A percentile compares a stretch with the other conserved stretches of the same genome.
phyloP scores from a whole-genome alignment of 1,284 basidiomycete genomes.

The Ceratobasidium sp. region DNA sequence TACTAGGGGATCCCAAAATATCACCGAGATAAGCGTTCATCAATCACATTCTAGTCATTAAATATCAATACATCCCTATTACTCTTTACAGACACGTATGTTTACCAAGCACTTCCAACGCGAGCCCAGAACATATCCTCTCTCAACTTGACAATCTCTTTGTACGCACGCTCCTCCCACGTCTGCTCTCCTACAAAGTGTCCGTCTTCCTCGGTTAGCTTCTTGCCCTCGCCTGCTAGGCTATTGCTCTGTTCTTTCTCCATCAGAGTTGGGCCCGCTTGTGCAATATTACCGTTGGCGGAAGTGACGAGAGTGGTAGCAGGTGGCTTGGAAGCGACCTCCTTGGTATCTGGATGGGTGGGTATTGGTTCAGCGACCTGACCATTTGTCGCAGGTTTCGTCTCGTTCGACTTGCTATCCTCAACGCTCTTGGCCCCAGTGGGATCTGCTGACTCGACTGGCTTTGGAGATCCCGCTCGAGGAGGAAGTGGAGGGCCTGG shows the following conservation, averaged over 20 bases:
- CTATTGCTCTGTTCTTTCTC: constrained; percentile 3
- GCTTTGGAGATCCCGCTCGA: constrained; percentile 5
- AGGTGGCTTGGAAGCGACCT: constrained; percentile 32
- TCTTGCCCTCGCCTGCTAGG: constrained; percentile 37
- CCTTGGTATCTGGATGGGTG: neutral
- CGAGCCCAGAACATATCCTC: constrained; percentile 92
- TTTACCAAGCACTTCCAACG: constrained; percentile 65
- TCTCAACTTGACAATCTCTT: constrained; percentile 76
- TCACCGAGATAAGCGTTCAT: too few species aligned
- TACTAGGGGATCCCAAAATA: too few species aligned
- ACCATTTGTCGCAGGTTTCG: neutral
- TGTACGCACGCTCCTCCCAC: constrained; percentile 93
- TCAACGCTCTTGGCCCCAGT: constrained; percentile 2
- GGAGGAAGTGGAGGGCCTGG: constrained; percentile 2
- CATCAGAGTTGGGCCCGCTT: constrained; percentile 39
- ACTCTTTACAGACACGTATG: neutral
- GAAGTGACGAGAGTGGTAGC: constrained; percentile 42
- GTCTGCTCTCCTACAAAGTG: constrained; percentile 65
- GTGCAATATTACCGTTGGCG: constrained; percentile 28
- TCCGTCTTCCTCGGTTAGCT: constrained; percentile 47
- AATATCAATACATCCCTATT: too few species aligned
- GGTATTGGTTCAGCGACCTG: neutral
- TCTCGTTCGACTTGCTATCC: constrained; percentile 39
- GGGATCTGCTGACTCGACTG: neutral
- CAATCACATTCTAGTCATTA: constrained; percentile 16